These are phyloP conservation scores for Penicillium maclennaniae DNA, from an alignment of 495 filamentous ascomycete genomes.

Conservation along the genomic window DNA sequence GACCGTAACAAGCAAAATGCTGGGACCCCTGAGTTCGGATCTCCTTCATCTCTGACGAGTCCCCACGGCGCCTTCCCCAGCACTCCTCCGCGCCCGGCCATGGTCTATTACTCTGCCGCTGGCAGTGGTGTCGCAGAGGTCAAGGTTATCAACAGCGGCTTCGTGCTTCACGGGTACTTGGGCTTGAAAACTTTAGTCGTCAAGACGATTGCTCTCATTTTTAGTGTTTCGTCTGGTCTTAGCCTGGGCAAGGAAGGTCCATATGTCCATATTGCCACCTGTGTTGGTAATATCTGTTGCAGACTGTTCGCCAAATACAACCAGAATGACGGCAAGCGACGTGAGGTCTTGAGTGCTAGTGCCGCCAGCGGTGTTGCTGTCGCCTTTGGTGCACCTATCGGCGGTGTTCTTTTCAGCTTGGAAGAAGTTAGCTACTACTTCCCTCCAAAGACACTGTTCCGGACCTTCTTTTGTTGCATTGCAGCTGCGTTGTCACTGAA, in stretches of 20 bases:
- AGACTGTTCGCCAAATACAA: constrained; percentile 92
- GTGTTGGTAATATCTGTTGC: constrained; percentile 92
- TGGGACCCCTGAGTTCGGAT: constrained; percentile 28
- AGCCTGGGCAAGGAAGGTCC: constrained; percentile 96
- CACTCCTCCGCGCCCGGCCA: constrained; percentile 53
- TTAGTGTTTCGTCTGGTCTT: constrained; percentile 88
- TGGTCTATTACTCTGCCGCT: constrained; percentile 92
- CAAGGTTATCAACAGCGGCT: constrained; percentile 94
- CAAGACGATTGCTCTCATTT: constrained; percentile 77
- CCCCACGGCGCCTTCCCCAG: constrained; percentile 25
- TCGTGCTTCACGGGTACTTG: constrained; percentile 93
- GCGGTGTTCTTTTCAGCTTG: constrained; percentile 87
- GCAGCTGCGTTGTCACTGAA: constrained; percentile 85
- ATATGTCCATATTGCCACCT: constrained; percentile 95
- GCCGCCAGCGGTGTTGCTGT: constrained; percentile 92
- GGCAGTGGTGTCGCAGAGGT: constrained; percentile 97
- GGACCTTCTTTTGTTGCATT: constrained; percentile 98
- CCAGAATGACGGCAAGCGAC: constrained; percentile 82
- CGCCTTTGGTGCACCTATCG: constrained; percentile 90
- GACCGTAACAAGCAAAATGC: constrained; percentile 39
- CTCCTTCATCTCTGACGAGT: constrained; percentile 35
- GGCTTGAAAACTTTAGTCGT: constrained; percentile 83
- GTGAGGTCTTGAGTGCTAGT: constrained; percentile 89
- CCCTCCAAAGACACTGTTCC: constrained; percentile 95
- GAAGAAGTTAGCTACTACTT: constrained; percentile 98